Base-by-base conservation (phyloP, 169 alveolate species). In the Eimeria praecox region DNA sequence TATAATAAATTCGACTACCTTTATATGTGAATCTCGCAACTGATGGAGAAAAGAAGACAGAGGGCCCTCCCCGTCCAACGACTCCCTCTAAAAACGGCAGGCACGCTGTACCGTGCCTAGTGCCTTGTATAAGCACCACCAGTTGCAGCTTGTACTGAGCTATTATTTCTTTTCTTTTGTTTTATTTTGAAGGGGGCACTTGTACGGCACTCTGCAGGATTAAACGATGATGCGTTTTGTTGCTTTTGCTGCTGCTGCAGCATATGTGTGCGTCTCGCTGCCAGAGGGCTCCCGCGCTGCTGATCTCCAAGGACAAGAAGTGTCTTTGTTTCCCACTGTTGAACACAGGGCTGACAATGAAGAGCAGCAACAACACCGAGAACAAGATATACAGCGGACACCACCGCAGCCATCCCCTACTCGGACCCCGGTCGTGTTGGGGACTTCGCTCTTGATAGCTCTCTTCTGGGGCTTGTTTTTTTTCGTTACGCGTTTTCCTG, bases 201-300 rank as follows among this genome's bases (percentile, higher is more conserved):
- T 35, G 49, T 46, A 35, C 9, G n/a, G 82, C 82, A 38, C 38
- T 1, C 14, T 30, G 16, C 35, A 35, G 49, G 52, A 71, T 38
- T 4, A 2, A 3, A 71, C 9, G 52, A 71, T 71, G 82, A 1
- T 71, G 27, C 82, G 24, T 18, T 6, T 30, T 38, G 30, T n/a
- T 38, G 82, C 82, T 35, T 2, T 71, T n/a, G 78, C 78, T 71
- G 82, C 82, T 35, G 52, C 30, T 35, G 82, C 82, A 71, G 82
- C 82, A 30, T 38, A 71, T 18, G 52, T 71, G 82, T 35, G 22
- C 82, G 0, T 38, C n/a, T 71, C 30, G 33, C 38, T 71, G 24
- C 24, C 52, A 38, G 82, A 38, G 52, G 52, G 52, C 9, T 4
- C 52, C 49, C 8, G 8, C 38, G 52, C 82, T 4, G 52, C 52